A percentile compares a stretch with the other conserved stretches of the same genome.
These are phyloP conservation scores for Lojkania enalia DNA, from an alignment of 2,329 filamentous ascomycete genomes.

Conservation along the genomic window DNA sequence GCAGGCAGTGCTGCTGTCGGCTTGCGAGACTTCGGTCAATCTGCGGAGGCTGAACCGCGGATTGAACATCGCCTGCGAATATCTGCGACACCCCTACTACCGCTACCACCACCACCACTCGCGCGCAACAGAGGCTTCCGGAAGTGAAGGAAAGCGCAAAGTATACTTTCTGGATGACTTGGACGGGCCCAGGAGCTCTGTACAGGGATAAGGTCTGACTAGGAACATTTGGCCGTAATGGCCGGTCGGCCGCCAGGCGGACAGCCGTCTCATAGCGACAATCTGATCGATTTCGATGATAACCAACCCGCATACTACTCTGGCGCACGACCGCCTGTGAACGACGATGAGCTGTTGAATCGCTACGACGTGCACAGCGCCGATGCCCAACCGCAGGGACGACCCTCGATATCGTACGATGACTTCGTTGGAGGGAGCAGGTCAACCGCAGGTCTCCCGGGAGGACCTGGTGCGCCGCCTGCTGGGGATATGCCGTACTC, in stretches of 20 bases:
- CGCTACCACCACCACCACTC: too few species aligned
- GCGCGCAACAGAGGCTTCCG: constrained; percentile 8
- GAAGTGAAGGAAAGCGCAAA: constrained; percentile 6
- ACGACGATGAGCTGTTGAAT: constrained; percentile 78
- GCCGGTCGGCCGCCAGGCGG: constrained; percentile 59
- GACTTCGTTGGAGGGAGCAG: constrained; percentile 79
- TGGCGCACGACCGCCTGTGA: constrained; percentile 76
- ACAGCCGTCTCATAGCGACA: constrained; percentile 52
- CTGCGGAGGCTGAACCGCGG: constrained; percentile 21
- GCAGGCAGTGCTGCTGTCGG: too few species aligned
- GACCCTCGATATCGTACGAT: constrained; percentile 91
- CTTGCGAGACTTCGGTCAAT: constrained; percentile 20
- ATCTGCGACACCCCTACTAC: constrained; percentile 8
- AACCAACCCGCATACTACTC: constrained; percentile 71
- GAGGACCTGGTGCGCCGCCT: constrained; percentile 47
- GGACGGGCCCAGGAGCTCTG: constrained; percentile 23
- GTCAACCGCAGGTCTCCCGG: constrained; percentile 49
- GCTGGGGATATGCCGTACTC: constrained; percentile 42
- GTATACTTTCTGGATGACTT: constrained; percentile 27
- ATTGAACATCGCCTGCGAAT: constrained; percentile 7
- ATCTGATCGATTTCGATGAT: constrained; percentile 75
- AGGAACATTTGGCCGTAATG: constrained; percentile 44
- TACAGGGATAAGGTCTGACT: constrained; percentile 24
- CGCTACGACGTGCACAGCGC: constrained; percentile 71
- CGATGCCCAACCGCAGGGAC: constrained; percentile 64